Conservation (phyloP, 1,139 yeast species). For the Pichia inconspicua region DNA sequence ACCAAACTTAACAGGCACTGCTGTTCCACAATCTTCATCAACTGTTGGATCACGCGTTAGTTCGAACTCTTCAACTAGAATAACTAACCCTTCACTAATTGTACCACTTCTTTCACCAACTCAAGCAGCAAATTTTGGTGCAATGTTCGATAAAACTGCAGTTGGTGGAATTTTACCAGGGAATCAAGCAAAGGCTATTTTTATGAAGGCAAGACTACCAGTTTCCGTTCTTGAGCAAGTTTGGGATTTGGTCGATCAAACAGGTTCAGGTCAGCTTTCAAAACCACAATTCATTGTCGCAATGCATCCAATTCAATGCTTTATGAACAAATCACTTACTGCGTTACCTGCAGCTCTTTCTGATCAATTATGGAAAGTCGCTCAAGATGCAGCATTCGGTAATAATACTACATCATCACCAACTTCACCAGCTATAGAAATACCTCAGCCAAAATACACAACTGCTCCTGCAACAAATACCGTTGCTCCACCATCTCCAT, state of each 20-base stretch:
- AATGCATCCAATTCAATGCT: conserved; percentile 87
- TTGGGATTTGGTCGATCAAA: conserved; percentile 81
- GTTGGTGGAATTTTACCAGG: conserved; percentile 59
- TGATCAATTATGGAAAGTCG: conserved; percentile 52
- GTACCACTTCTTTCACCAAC: conserved; percentile 57
- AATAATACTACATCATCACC: conserved; percentile 7
- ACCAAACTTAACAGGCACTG: conserved; percentile 21
- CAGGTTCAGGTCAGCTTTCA: conserved; percentile 62
- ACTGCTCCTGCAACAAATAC: conserved; percentile 10
- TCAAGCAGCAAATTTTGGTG: conserved; percentile 66
- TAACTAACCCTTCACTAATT: conserved; percentile 5
- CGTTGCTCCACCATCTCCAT: conserved; percentile 4
- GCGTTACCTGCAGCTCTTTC: conserved; percentile 64
- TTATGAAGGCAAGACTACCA: conserved; percentile 80
- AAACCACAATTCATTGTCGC: conserved; percentile 80
- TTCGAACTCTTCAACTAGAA: conserved; percentile 11
- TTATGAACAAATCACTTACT: conserved; percentile 45
- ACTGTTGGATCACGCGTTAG: conserved; percentile 17
- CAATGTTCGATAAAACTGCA: conserved; percentile 67
- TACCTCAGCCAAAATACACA: conserved; percentile 11
- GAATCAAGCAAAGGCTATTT: conserved; percentile 70
- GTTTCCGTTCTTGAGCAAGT: conserved; percentile 71
- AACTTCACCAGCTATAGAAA: conserved; percentile 3
- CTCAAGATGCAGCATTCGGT: conserved; percentile 12
- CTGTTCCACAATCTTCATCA: conserved; percentile 8